These are phyloP conservation scores for Daucus carota DNA, from an alignment of 129 eudicot species.

Conservation along the genomic window DH1_v3.0 NC_030385.2:37940501-37941000, in stretches of 20 bases:
- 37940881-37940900: slow-evolving; percentile 95
- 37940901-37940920: slow-evolving; percentile 81
- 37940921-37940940: slow-evolving; percentile 86
- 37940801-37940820: slow-evolving; percentile 6
- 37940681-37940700: neutral
- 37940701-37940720: neutral
- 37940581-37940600: no score
- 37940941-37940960: slow-evolving; percentile 88
- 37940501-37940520: neutral
- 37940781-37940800: neutral
- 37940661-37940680: neutral
- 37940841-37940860: slow-evolving; percentile 99
- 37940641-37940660: no score
- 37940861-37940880: slow-evolving; percentile 79
- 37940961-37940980: slow-evolving; percentile 98
- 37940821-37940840: slow-evolving; percentile 27
- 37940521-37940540: neutral
- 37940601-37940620: no score
- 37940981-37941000: slow-evolving; percentile 68
- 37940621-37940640: no score
- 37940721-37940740: neutral
- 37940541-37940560: neutral
- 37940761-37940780: neutral
- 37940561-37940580: neutral
- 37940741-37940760: neutral